Percentiles rank a stretch among this genome's conserved stretches.
phyloP scores from a whole-genome alignment of 345 rosid genomes.

The Eucalyptus shirleyi region DNA sequence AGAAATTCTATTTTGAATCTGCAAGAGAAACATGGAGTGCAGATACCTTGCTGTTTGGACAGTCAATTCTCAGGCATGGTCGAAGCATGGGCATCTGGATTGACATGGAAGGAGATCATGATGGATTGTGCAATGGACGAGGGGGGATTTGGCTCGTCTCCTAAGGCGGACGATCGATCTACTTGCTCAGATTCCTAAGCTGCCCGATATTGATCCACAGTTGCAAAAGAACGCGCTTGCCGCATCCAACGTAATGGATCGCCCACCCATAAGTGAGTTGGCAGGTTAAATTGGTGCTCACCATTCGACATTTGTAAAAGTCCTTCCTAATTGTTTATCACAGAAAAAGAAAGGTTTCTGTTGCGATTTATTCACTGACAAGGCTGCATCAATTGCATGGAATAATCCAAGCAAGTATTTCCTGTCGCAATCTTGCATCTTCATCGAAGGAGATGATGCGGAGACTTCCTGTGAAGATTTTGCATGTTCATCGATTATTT shows the following conservation, averaged over 20 bases:
- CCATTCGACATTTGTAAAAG: neutral
- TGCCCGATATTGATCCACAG: constrained; percentile 62
- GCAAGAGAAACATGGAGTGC: constrained; percentile 79
- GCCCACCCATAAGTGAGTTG: constrained; percentile 91
- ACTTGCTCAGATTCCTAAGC: constrained; percentile 85
- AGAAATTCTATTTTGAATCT: constrained; percentile 45
- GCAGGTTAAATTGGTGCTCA: constrained; percentile 29
- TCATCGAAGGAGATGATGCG: neutral
- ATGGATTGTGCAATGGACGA: constrained; percentile 98
- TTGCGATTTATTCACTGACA: neutral
- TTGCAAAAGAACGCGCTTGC: constrained; percentile 53
- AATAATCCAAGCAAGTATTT: neutral
- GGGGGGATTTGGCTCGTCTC: constrained; percentile 88
- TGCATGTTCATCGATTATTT: neutral
- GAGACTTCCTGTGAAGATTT: neutral
- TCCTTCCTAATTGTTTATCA: neutral
- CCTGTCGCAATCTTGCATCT: neutral
- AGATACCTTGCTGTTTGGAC: constrained; percentile 61
- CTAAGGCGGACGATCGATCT: constrained; percentile 72
- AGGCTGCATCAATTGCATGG: neutral
- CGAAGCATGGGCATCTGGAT: constrained; percentile 96
- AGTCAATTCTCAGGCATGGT: constrained; percentile 95
- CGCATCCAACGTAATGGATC: constrained; percentile 77
- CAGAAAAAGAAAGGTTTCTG: neutral
- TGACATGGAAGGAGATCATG: constrained; percentile 91